These are phyloP conservation scores for Zopfochytrium polystomum DNA, from an alignment of 371 early-diverging fungal species.

Conservation along the genomic window DNA sequence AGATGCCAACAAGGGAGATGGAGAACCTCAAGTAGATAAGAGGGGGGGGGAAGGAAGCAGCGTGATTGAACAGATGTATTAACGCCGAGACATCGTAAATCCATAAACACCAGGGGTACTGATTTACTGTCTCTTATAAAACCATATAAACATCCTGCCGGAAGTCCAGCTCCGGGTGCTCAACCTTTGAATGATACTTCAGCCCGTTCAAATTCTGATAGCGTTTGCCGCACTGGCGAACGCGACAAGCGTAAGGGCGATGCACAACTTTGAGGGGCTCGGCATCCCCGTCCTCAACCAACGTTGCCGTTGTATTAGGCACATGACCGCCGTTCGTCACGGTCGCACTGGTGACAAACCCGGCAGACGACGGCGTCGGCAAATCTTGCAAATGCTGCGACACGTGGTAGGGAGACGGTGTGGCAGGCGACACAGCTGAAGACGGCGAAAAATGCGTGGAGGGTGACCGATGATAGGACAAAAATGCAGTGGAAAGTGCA, in stretches of 20 bases:
- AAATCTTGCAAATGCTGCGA: too few species aligned
- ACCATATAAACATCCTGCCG: conserved; percentile 26
- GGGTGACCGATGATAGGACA: too few species aligned
- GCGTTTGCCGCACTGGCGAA: conserved; percentile 30
- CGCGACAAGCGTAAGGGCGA: conserved; percentile 24
- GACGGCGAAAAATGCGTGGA: too few species aligned
- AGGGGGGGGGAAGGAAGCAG: not conserved
- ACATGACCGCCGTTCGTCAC: not conserved
- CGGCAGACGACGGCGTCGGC: not conserved
- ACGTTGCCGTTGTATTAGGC: conserved; percentile 10
- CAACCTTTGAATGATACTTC: conserved; percentile 42
- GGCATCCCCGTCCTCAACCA: conserved; percentile 17
- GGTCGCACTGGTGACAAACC: not conserved
- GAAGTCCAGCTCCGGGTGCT: conserved; percentile 34
- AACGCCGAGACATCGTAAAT: not conserved
- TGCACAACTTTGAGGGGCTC: conserved; percentile 21
- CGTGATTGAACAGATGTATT: not conserved
- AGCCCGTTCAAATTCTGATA: conserved; percentile 47
- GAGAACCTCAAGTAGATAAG: not conserved
- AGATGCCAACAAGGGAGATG: not conserved
- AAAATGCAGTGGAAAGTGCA: too few species aligned
- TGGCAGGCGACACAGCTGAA: not conserved
- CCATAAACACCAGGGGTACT: conserved; percentile 17
- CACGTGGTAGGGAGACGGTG: too few species aligned
- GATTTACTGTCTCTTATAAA: too few species aligned